Percentiles rank a stretch among this genome's conserved stretches.
Evolutionary conservation across 2,329 filamentous ascomycete species (phyloP).

Genomic region (Fusarium beomiforme): DNA sequence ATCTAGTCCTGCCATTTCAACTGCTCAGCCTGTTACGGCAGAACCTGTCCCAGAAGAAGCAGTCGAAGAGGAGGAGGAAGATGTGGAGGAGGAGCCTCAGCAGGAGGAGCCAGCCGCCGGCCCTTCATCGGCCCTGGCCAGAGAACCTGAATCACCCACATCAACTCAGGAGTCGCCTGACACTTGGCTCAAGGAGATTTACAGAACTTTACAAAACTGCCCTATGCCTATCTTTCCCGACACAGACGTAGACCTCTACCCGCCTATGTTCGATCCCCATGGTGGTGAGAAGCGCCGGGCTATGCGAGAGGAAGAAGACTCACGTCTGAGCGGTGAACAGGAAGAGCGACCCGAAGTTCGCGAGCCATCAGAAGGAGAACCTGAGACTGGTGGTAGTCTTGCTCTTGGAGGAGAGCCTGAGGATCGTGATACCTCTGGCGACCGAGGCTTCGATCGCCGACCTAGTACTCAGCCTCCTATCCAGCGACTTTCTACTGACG

Average conservation of each 20-base stretch:
- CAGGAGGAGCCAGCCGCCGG: slow-evolving; percentile 43
- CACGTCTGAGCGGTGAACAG: slow-evolving; percentile 57
- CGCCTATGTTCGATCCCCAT: slow-evolving; percentile 83
- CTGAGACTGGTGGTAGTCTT: slow-evolving; percentile 83
- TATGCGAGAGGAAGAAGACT: slow-evolving; percentile 77
- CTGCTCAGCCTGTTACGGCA: slow-evolving; percentile 63
- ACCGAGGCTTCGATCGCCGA: slow-evolving; percentile 65
- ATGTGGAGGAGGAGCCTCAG: slow-evolving; percentile 33
- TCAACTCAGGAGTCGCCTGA: slow-evolving; percentile 28
- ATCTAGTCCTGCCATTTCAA: slow-evolving; percentile 81
- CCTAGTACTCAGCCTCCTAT: slow-evolving; percentile 81
- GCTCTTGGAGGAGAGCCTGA: slow-evolving; percentile 94
- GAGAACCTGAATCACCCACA: slow-evolving; percentile 26
- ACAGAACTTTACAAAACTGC: slow-evolving; percentile 52
- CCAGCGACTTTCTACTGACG: slow-evolving; percentile 68
- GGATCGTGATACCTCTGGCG: slow-evolving; percentile 70
- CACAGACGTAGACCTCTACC: slow-evolving; percentile 49
- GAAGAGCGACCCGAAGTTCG: slow-evolving; percentile 58
- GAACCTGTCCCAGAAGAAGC: slow-evolving; percentile 59
- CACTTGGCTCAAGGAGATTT: slow-evolving; percentile 47
- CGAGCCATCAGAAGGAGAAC: slow-evolving; percentile 74
- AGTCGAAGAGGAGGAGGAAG: slow-evolving; percentile 45
- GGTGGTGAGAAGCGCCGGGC: slow-evolving; percentile 84
- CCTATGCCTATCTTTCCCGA: slow-evolving; percentile 42
- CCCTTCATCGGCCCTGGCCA: slow-evolving; percentile 33